Percentiles rank a stretch among this genome's conserved stretches.
Conservation (phyloP, 2,329 filamentous ascomycete species). For the Aspergillus piperis region DNA sequence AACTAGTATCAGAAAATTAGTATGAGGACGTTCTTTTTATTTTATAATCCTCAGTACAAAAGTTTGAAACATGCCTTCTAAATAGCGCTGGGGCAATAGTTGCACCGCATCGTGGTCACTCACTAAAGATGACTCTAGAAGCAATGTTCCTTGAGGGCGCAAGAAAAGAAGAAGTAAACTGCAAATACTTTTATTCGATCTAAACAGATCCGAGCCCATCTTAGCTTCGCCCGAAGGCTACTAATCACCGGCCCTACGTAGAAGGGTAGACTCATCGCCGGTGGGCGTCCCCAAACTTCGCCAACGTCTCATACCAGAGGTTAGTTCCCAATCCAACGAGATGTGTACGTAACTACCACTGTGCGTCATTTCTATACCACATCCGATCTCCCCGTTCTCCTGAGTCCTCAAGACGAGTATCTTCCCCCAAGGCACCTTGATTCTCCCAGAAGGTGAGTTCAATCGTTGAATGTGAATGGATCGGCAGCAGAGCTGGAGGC, state of each 20-base stretch:
- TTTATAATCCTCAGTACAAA: too few relatives aligned
- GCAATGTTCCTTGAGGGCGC: too few relatives aligned
- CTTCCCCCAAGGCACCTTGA: neutral
- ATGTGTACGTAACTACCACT: neutral
- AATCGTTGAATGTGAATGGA: neutral
- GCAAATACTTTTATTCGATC: too few relatives aligned
- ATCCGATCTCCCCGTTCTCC: neutral
- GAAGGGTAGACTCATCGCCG: neutral
- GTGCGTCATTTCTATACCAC: neutral
- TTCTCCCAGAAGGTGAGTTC: neutral
- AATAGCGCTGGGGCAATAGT: too few relatives aligned
- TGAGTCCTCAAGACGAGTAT: neutral
- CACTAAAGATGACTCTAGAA: too few relatives aligned
- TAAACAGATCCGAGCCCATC: neutral
- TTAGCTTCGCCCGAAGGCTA: neutral
- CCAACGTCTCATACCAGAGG: neutral
- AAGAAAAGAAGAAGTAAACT: too few relatives aligned
- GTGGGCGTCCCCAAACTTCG: neutral
- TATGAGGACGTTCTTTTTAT: too few relatives aligned
- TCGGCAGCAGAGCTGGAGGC: neutral
- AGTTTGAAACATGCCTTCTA: too few relatives aligned
- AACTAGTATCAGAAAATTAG: too few relatives aligned
- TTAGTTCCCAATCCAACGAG: neutral
- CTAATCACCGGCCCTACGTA: neutral
- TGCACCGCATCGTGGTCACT: too few relatives aligned